phyloP scores from a whole-genome alignment of 2,329 filamentous ascomycete genomes.

The Westerdykella aurantiaca region DNA sequence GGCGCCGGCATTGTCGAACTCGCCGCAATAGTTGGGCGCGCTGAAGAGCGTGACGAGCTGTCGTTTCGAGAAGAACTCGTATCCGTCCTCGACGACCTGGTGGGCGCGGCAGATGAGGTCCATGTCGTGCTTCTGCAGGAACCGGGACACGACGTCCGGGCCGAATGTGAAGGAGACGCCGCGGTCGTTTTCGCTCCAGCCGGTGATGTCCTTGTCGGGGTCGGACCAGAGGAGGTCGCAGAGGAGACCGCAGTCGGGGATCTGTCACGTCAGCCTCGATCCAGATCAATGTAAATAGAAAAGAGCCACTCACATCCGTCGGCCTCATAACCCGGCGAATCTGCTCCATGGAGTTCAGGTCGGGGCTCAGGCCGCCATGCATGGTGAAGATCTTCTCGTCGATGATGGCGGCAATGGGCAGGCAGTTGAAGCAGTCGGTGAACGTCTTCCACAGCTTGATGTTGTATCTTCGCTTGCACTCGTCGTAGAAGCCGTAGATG shows the following conservation, averaged over 20 bases:
- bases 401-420: conserved; percentile 97
- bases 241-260: conserved; percentile 93
- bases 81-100: conserved; percentile 97
- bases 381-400: conserved; percentile 99
- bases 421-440: conserved; percentile 98
- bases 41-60: conserved; percentile 97
- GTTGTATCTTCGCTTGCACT: conserved; percentile 98
- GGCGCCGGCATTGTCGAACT: conserved; percentile 98
- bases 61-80: conserved; percentile 99
- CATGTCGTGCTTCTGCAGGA: conserved; percentile 99
- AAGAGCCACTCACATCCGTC: conserved; percentile 73
- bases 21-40: conserved; percentile 97
- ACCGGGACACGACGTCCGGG: conserved; percentile 92
- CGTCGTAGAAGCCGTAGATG: conserved; percentile 99
- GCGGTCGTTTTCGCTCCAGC: conserved; percentile 98
- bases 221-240: conserved; percentile 99
- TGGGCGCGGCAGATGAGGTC: conserved; percentile 98
- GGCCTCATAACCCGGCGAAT: conserved; percentile 98
- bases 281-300: conserved; percentile 15
- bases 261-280: conserved; percentile 62
- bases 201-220: conserved; percentile 97
- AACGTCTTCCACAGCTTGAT: conserved; percentile 99
- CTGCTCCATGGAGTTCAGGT: conserved; percentile 99
- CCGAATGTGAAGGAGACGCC: conserved; percentile 99
- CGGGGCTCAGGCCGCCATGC: conserved; percentile 95